A percentile compares a stretch with the other conserved stretches of the same genome.
phyloP scores from a whole-genome alignment of 495 filamentous ascomycete species.

The Hapsidospora chrysogenum region DNA sequence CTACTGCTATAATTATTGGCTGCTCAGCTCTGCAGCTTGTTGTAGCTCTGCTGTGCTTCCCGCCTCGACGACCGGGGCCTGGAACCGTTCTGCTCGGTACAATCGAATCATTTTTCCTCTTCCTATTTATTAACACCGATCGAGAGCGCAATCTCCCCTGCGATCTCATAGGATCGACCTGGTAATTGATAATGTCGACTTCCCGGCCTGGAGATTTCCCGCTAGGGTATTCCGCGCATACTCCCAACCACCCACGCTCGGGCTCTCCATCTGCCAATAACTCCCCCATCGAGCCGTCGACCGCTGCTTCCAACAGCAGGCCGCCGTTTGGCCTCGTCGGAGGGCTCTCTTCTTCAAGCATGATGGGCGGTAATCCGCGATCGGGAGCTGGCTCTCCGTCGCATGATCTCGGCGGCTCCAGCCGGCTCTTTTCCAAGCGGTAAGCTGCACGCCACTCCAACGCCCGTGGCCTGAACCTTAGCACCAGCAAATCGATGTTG shows the following conservation, averaged over 20 bases:
- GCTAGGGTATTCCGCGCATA: conserved; percentile 51
- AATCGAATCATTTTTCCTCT: too few species aligned
- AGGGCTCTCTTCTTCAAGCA: conserved; percentile 43
- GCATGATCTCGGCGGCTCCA: conserved; percentile 62
- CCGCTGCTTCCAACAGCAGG: conserved; percentile 41
- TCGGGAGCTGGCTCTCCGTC: conserved; percentile 93
- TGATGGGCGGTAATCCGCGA: conserved; percentile 58
- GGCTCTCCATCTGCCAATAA: conserved; percentile 75
- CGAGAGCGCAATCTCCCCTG: too few species aligned
- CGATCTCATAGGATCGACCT: conserved; percentile 29
- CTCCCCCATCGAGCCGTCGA: conserved; percentile 68
- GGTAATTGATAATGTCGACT: conserved; percentile 87
- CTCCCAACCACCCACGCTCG: conserved; percentile 51
- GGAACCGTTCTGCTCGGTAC: too few species aligned
- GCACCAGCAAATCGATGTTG: conserved; percentile 8
- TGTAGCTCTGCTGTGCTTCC: too few species aligned
- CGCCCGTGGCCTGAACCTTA: conserved; percentile 5
- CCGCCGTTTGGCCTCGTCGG: conserved; percentile 59
- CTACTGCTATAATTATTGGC: too few species aligned
- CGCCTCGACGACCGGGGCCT: too few species aligned
- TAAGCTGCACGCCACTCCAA: conserved; percentile 27
- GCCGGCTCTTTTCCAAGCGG: conserved; percentile 78
- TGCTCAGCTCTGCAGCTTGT: too few species aligned
- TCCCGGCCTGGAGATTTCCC: conserved; percentile 67
- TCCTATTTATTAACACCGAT: too few species aligned